phyloP scores from a whole-genome alignment of 2,329 filamentous ascomycete species.

The Parafenestella ontariensis region DNA sequence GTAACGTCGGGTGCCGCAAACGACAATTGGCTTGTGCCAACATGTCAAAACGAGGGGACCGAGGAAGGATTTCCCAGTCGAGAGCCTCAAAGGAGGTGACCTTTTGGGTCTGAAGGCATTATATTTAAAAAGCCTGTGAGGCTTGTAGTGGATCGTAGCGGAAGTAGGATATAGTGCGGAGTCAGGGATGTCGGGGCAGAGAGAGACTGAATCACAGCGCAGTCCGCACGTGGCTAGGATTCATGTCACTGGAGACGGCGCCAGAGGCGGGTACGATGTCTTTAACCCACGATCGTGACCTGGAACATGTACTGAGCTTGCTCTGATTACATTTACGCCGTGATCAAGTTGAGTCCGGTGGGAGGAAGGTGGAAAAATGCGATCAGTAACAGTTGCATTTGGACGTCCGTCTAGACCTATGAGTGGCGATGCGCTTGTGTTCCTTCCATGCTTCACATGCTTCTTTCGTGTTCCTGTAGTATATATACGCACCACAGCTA shows the following conservation, averaged over 20 bases:
- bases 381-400: neutral
- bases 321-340: no score
- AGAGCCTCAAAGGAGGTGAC: neutral
- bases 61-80: neutral
- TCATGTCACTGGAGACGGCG: neutral
- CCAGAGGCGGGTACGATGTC: neutral
- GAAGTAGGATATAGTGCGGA: neutral
- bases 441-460: slow-evolving; percentile 4
- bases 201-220: no score
- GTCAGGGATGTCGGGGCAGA: no score
- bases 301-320: no score
- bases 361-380: no score
- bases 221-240: neutral
- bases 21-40: neutral
- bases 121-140: neutral
- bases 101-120: neutral
- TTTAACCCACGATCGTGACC: no score
- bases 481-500: slow-evolving; percentile 2
- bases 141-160: neutral
- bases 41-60: neutral
- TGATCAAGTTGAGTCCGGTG: no score
- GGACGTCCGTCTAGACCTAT: neutral
- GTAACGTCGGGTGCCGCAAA: slow-evolving; percentile 1
- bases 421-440: neutral
- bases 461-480: slow-evolving; percentile 1